Evolutionary conservation across 306 rosid genomes (phyloP).

Genomic region (Cucumis cinereus): DNA sequence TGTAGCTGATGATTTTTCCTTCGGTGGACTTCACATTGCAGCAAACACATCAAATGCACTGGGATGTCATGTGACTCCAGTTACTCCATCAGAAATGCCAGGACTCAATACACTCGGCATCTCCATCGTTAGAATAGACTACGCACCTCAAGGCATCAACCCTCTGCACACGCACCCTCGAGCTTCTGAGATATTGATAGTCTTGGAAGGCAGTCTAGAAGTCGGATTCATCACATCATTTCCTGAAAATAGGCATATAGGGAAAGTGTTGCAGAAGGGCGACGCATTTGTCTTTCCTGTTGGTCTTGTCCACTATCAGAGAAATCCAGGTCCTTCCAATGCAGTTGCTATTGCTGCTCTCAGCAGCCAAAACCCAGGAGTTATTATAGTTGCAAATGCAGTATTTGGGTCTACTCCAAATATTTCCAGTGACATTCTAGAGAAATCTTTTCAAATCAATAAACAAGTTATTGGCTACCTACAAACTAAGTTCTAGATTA

Average conservation of each 20-base stretch:
- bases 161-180: constrained; percentile 45
- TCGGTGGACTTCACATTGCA: constrained; percentile 19
- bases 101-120: constrained; percentile 34
- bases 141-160: constrained; percentile 23
- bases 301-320: constrained; percentile 33
- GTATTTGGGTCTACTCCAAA: constrained; percentile 24
- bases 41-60: constrained; percentile 21
- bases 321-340: constrained; percentile 19
- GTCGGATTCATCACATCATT: constrained; percentile 27
- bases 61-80: constrained; percentile 26
- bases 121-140: constrained; percentile 27
- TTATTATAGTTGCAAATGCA: constrained; percentile 14
- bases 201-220: constrained; percentile 29
- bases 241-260: constrained; percentile 23
- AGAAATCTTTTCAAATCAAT: constrained; percentile 21
- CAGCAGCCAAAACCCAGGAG: constrained; percentile 37
- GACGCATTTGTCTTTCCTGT: constrained; percentile 30
- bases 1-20: constrained; percentile 19
- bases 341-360: constrained; percentile 29
- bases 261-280: constrained; percentile 26
- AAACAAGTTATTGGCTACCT: constrained; percentile 5
- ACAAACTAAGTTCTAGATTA: constrained; percentile 20
- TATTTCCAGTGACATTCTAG: constrained; percentile 19
- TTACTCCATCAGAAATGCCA: constrained; percentile 19
- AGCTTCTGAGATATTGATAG: constrained; percentile 25